Evolutionary conservation across 129 eudicot species (phyloP).

Genomic region (Escallonia rubra): DNA sequence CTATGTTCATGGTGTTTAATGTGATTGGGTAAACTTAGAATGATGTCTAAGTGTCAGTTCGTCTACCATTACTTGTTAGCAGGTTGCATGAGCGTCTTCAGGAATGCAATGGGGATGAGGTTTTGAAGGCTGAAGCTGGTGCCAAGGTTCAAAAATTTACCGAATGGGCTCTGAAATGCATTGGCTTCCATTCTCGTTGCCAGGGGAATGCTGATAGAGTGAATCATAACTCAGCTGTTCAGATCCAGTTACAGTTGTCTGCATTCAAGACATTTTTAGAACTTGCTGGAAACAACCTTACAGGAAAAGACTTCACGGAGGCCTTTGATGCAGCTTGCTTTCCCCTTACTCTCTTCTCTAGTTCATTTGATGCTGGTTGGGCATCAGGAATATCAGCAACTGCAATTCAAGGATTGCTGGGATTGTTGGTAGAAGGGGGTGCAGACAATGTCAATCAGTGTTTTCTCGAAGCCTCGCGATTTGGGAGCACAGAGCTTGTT

Average conservation of each 20-base stretch:
- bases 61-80: slow-evolving; percentile 3
- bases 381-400: slow-evolving; percentile 94
- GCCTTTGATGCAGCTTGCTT: slow-evolving; percentile 99
- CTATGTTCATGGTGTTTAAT: not conserved
- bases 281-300: slow-evolving; percentile 79
- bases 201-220: slow-evolving; percentile 68
- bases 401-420: slow-evolving; percentile 85
- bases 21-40: not conserved
- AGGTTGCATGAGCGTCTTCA: slow-evolving; percentile 90
- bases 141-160: slow-evolving; percentile 95
- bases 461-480: slow-evolving; percentile 95
- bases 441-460: slow-evolving; percentile 98
- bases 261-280: slow-evolving; percentile 91
- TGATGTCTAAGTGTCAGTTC: not conserved
- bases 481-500: slow-evolving; percentile 98
- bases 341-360: slow-evolving; percentile 94
- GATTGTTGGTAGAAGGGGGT: slow-evolving; percentile 94
- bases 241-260: slow-evolving; percentile 76
- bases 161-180: slow-evolving; percentile 98
- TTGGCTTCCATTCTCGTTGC: slow-evolving; percentile 90
- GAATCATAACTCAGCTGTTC: slow-evolving; percentile 70
- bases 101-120: slow-evolving; percentile 96
- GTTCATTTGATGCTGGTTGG: slow-evolving; percentile 97
- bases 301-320: slow-evolving; percentile 93
- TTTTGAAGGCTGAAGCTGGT: slow-evolving; percentile 94